Evolutionary conservation across 345 rosid genomes (phyloP), one percentile per base, ranked within the genome.

Genomic region (Fremontodendron californicum): DNA sequence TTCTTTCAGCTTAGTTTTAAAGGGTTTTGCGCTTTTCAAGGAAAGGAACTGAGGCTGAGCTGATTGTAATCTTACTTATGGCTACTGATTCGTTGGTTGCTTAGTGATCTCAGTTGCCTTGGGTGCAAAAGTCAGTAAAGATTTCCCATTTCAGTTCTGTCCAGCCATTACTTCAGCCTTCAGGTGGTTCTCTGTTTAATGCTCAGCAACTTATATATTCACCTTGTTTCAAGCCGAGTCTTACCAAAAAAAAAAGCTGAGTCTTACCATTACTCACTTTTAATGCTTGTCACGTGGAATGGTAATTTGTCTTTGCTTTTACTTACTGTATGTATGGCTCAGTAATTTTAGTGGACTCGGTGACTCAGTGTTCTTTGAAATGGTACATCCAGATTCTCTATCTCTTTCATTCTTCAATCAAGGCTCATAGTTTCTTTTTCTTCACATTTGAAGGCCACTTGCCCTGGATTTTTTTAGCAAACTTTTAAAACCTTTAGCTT

Each of bases 121-220:
- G 67, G 65, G 61, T 27, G 73, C 85, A 64, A 39, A 61, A 78
- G 74, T 74, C 58, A 8, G 77, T 79, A 61, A 75, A 62, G 54
- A 73, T 73, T 77, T 42, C 49, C 58, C 63, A 77, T 64, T 46
- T 70, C 74, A 39, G 65, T 69, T 71, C 45, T 43, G 76, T 49
- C 42, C 52, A 73, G 73, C 58, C 82, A 76, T 40, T 65, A 33
- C 68, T 79, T 77, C 57, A 69, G 77, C 55, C 81, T n/a, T n/a
- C 71, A 75, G 71, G 78, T 61, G 78, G 58, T 51, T 57, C 51
- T 58, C 42, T 55, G 13, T 42, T 75, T 64, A 21, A 55, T 82
- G 79, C 58, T 46, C 71, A 35, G 9, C 40, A 61, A 61, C 58
- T 29, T 75, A 8, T 39, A 40, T 25, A 42, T 42, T 19, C 42